These are phyloP conservation scores for Amesomyces nigricolor DNA, from an alignment of 2,329 filamentous ascomycete species.

Conservation along the genomic window DNA sequence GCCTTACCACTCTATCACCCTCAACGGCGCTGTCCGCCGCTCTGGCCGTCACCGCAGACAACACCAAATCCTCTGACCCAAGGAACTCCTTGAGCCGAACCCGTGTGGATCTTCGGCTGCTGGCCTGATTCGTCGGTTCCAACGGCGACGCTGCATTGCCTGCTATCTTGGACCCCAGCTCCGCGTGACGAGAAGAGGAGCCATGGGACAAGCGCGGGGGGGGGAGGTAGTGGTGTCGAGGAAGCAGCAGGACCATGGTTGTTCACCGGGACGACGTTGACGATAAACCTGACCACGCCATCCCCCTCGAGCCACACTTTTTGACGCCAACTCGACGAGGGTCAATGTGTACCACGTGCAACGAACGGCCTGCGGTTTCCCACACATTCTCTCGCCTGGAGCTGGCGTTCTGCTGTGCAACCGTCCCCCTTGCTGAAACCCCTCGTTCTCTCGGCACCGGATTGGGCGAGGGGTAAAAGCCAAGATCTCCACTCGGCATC, in stretches of 20 bases:
- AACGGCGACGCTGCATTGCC: slow-evolving; percentile 10
- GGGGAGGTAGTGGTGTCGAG: neutral
- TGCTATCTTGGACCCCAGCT: slow-evolving; percentile 15
- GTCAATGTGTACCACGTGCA: slow-evolving; percentile 23
- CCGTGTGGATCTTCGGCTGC: slow-evolving; percentile 22
- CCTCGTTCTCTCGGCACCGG: slow-evolving; percentile 13
- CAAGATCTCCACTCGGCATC: slow-evolving; percentile 20
- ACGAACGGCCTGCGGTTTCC: slow-evolving; percentile 23
- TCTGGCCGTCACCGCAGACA: slow-evolving; percentile 1
- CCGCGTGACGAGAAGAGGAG: slow-evolving; percentile 15
- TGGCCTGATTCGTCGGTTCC: slow-evolving; percentile 25
- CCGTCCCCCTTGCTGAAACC: slow-evolving; percentile 5
- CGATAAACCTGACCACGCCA: neutral
- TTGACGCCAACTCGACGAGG: slow-evolving; percentile 5
- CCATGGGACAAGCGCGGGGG: neutral
- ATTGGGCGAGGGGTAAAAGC: slow-evolving; percentile 17
- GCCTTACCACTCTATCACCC: neutral
- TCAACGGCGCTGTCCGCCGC: neutral
- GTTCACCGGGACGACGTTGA: neutral
- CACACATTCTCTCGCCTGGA: slow-evolving; percentile 19
- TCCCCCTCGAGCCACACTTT: neutral
- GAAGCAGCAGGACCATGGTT: neutral
- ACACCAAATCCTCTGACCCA: neutral
- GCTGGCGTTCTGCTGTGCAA: slow-evolving; percentile 21
- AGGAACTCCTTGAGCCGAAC: slow-evolving; percentile 10